phyloP scores from a whole-genome alignment of 1,284 basidiomycete species.

The Schizopora paradoxa region DNA sequence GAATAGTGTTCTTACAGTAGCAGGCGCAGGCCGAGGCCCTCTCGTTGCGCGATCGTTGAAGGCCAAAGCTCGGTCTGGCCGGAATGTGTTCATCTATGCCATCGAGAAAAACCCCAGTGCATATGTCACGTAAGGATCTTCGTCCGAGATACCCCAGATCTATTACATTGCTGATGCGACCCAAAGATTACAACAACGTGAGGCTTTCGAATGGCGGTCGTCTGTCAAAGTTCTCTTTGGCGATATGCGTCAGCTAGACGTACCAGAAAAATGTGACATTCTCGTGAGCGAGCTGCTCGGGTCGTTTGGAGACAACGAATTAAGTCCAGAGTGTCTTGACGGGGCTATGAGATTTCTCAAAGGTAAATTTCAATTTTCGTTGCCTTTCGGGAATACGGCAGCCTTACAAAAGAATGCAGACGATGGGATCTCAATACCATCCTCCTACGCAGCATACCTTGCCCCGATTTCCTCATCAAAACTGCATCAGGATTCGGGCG shows the following conservation, averaged over 20 bases:
- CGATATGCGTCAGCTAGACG: constrained; percentile 83
- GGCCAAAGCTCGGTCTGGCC: constrained; percentile 69
- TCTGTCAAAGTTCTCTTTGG: constrained; percentile 82
- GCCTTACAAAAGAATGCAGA: constrained; percentile 39
- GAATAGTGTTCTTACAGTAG: constrained; percentile 79
- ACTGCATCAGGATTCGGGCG: constrained; percentile 76
- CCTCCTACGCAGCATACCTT: constrained; percentile 91
- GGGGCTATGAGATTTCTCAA: constrained; percentile 91
- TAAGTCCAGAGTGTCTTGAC: constrained; percentile 96
- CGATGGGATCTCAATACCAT: constrained; percentile 92
- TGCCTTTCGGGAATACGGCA: background rate
- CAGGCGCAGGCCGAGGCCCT: constrained; percentile 93
- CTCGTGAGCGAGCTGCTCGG: constrained; percentile 95
- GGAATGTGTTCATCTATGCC: constrained; percentile 73
- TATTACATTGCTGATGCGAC: constrained; percentile 13
- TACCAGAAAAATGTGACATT: constrained; percentile 88
- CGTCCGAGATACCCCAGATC: background rate
- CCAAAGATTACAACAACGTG: constrained; percentile 77
- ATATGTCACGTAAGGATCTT: constrained; percentile 75
- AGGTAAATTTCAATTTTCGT: constrained; percentile 43
- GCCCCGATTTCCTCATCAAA: constrained; percentile 93
- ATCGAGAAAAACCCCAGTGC: constrained; percentile 97
- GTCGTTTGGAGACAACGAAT: constrained; percentile 97
- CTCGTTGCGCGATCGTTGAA: constrained; percentile 83
- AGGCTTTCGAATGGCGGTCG: constrained; percentile 79